phyloP scores from a whole-genome alignment of 306 rosid species.

The Cicer yamashitae region DNA sequence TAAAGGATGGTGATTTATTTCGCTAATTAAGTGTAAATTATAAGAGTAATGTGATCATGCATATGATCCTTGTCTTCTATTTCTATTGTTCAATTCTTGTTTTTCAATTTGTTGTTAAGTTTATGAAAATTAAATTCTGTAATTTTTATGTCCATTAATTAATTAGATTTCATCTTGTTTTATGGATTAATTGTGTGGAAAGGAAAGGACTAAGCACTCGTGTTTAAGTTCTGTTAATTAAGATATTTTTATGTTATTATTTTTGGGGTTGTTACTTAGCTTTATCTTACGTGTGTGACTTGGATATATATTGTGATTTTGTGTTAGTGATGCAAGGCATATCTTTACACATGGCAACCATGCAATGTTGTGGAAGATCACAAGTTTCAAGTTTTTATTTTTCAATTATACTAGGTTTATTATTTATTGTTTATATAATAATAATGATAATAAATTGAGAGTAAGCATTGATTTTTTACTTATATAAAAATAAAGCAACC shows the following conservation, averaged over 20 bases:
- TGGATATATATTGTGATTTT: slow-evolving; percentile 19
- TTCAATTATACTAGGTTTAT: no score
- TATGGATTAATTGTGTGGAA: slow-evolving; percentile 21
- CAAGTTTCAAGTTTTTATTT: background rate
- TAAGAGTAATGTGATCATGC: background rate
- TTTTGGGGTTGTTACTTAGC: background rate
- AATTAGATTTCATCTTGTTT: slow-evolving; percentile 34
- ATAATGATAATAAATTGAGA: no score
- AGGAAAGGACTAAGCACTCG: background rate
- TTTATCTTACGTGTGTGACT: background rate
- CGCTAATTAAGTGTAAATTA: slow-evolving; percentile 1
- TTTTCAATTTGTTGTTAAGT: slow-evolving; percentile 20
- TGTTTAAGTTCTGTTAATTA: background rate
- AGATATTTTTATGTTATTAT: background rate
- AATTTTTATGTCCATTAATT: slow-evolving; percentile 38
- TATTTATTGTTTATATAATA: no score
- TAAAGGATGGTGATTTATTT: background rate
- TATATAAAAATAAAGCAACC: no score
- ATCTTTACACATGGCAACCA: slow-evolving; percentile 54
- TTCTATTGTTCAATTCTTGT: slow-evolving; percentile 38
- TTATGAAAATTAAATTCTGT: slow-evolving; percentile 33
- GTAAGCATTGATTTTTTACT: no score
- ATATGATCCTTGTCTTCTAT: slow-evolving; percentile 35
- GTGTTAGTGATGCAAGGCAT: slow-evolving; percentile 26
- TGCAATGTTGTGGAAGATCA: slow-evolving; percentile 31